These are phyloP conservation scores for Thermomucor indicae-seudaticae DNA, from an alignment of 371 early-diverging fungal species.

Conservation along the genomic window DNA sequence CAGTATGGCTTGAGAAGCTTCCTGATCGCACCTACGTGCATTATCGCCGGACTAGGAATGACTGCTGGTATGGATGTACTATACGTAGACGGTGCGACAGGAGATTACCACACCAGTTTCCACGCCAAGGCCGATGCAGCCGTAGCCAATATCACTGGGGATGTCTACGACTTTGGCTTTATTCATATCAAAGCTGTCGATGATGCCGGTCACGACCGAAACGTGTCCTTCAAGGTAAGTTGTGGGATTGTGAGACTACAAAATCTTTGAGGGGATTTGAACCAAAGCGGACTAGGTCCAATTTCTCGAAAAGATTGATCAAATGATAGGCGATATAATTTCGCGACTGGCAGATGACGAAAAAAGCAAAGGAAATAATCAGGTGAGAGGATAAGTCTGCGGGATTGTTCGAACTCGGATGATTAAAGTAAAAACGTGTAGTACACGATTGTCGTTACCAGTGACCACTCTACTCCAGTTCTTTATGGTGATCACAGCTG, in stretches of 20 bases:
- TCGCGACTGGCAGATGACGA: conserved; percentile 12
- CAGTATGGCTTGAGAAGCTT: conserved; percentile 41
- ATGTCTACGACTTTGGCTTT: conserved; percentile 43
- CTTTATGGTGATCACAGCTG: conserved; percentile 46
- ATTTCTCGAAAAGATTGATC: conserved; percentile 41
- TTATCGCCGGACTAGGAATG: conserved; percentile 51
- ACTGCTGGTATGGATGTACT: conserved; percentile 44
- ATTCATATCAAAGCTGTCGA: conserved; percentile 55
- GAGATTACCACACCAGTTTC: conserved; percentile 45
- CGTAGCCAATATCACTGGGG: conserved; percentile 9
- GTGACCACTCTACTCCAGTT: conserved; percentile 53
- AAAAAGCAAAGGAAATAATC: conserved; percentile 7
- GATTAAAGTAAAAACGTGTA: too few species aligned
- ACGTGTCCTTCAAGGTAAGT: conserved; percentile 29
- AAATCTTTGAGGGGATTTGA: not conserved
- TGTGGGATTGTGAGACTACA: not conserved
- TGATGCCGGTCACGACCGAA: conserved; percentile 49
- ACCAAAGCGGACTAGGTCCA: conserved; percentile 10
- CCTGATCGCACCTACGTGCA: conserved; percentile 55
- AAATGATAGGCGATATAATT: conserved; percentile 34
- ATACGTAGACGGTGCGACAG: conserved; percentile 45
- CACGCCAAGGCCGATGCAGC: conserved; percentile 37
- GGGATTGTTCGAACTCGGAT: too few species aligned
- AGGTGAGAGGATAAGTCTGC: not conserved
- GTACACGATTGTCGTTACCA: conserved; percentile 43